Evolutionary conservation across 1,139 yeast genomes (phyloP).

Genomic region (Pichia sp.): DNA sequence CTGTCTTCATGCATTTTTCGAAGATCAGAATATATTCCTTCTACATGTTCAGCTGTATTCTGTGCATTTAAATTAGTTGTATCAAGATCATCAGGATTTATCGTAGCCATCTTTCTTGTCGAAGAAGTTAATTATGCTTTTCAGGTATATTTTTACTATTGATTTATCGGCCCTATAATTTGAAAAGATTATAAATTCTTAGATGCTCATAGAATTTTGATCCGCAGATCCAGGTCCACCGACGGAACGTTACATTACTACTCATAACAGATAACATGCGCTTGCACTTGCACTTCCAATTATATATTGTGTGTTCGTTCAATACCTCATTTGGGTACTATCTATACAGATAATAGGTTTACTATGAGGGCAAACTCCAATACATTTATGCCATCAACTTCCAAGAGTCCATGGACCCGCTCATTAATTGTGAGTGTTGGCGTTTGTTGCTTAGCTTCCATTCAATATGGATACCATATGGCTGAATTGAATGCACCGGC

Average conservation of each 20-base stretch:
- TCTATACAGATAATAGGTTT: no score
- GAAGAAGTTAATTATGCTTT: neutral
- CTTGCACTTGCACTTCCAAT: no score
- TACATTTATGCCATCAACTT: no score
- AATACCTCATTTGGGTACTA: no score
- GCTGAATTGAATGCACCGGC: conserved; percentile 86
- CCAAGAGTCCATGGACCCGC: conserved; percentile 15
- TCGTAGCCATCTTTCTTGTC: conserved; percentile 6
- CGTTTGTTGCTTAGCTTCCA: conserved; percentile 60
- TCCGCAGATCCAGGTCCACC: no score
- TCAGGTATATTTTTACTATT: neutral
- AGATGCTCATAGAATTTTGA: no score
- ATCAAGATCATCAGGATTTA: conserved; percentile 17
- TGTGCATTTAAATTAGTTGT: conserved; percentile 18
- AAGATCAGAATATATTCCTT: conserved; percentile 13
- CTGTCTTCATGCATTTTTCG: conserved; percentile 17
- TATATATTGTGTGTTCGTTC: no score
- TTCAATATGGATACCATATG: conserved; percentile 89
- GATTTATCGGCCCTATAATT: neutral
- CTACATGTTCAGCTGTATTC: conserved; percentile 14
- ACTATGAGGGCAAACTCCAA: no score
- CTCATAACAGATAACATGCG: no score
- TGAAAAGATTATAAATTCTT: no score
- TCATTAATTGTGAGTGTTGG: conserved; percentile 28
- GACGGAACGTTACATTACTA: no score